Conservation (phyloP, 345 rosid species). For the Cardamine resedifolia region DNA sequence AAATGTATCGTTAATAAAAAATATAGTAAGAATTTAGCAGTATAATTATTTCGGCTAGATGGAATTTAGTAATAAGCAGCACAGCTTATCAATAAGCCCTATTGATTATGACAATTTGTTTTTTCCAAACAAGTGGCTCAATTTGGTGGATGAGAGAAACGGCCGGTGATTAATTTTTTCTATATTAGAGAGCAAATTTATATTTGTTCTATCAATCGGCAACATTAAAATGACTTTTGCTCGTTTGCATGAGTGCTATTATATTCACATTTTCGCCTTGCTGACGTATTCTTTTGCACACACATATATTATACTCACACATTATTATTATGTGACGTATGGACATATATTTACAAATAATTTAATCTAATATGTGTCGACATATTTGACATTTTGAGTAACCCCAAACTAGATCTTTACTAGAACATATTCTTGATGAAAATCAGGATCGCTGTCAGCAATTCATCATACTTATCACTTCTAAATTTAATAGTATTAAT, state of each 20-base stretch:
- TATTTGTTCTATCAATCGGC: neutral
- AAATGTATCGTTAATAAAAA: too few species aligned
- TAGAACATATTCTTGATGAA: neutral
- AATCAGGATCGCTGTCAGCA: slow-evolving; percentile 18
- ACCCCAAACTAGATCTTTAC: slow-evolving; percentile 23
- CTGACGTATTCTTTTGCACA: neutral
- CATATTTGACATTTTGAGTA: slow-evolving; percentile 32
- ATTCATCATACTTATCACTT: slow-evolving; percentile 20
- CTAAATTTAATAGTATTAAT: neutral
- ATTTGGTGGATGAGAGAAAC: slow-evolving; percentile 3
- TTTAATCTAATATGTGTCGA: slow-evolving; percentile 10
- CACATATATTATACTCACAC: neutral
- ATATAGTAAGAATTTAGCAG: too few species aligned
- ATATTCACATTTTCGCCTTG: neutral
- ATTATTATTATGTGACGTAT: slow-evolving; percentile 7
- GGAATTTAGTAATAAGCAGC: slow-evolving; percentile 30
- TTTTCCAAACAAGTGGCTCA: slow-evolving; percentile 33
- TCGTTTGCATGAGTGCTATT: neutral
- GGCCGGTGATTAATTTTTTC: neutral
- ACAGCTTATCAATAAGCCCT: slow-evolving; percentile 38
- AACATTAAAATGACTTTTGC: slow-evolving; percentile 7
- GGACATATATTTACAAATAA: neutral
- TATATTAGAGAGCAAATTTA: neutral
- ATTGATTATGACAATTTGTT: slow-evolving; percentile 22
- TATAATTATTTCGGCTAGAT: slow-evolving; percentile 9